Base-by-base conservation (phyloP, 371 early-diverging fungal species). In the Rozella allomycis region DNA sequence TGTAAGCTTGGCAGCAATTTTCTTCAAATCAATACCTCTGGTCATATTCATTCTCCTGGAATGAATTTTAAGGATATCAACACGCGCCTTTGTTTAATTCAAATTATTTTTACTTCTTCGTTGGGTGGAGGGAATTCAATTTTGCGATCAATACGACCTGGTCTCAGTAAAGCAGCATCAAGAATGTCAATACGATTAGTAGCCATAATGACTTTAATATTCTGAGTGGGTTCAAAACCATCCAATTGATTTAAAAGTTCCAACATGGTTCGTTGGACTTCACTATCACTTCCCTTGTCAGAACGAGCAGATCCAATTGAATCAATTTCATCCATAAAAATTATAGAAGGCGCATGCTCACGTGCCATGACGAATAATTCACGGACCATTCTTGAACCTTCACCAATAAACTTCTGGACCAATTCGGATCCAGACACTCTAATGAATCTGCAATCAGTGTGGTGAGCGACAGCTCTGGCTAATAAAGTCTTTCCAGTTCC, bases 281-380 rank as follows among this genome's bases (percentile, higher is more conserved):
- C 99, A 34, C 80, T 79, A 52, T 97, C 98, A 33, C 79, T 75
- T 17, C 87, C 79, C 14, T 71, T 70, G 12, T 56, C 50, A 25
- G 38, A 38, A 20, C 58, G 30, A 32, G 42, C 40, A 21, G 52
- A 49, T 30, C 98, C 99, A 50, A 99, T 97, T 10, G 91, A 86
- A 59, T 99, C 99, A 32, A 99, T 94, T 67, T 99, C 99, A 60
- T 99, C 99, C 84, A 99, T 97, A 49, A 99, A 99, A 49, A 99
- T 96, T 43, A 98, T 99, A 20, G 91, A 83, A 16, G 94, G 94
- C 0, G 91, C 91, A 44, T 88, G 82, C 52, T 91, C 88, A 39
- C 74, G 69, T 25, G 99, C 99, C 94, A 99, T 93, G 22, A 93
- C 88, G 50, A 99, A 99, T 25, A 98, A 66, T 56, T 98, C 99